Evolutionary conservation across 225 moss, liverwort and hornwort species (phyloP).

Genomic region (Anthoceros angustus): DNA sequence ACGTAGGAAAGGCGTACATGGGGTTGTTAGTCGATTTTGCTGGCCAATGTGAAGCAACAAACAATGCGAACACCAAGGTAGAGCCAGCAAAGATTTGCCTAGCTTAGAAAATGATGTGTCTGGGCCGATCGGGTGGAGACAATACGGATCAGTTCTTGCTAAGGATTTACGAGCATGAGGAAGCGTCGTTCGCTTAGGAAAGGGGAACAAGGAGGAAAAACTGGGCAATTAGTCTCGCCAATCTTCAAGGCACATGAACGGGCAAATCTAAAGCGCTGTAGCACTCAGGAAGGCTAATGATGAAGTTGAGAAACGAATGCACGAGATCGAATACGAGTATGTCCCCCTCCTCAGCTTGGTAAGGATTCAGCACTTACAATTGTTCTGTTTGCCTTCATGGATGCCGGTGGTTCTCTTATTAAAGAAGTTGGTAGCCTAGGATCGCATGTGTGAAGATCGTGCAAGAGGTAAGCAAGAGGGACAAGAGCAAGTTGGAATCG

Average conservation of each 20-base stretch:
- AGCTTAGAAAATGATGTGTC: background rate
- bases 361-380: background rate
- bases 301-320: slow-evolving; percentile 6
- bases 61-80: background rate
- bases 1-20: slow-evolving; percentile 25
- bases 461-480: no score
- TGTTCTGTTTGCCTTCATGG: no score
- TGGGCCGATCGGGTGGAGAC: slow-evolving; percentile 31
- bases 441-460: no score
- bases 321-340: slow-evolving; percentile 3
- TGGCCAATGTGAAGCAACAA: slow-evolving; percentile 14
- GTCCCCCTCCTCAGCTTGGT: background rate
- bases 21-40: slow-evolving; percentile 20
- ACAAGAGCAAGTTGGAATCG: no score
- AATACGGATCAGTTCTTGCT: slow-evolving; percentile 35
- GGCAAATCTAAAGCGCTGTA: background rate
- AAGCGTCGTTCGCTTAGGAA: slow-evolving; percentile 19
- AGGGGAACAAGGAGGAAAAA: slow-evolving; percentile 13
- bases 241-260: slow-evolving; percentile 5
- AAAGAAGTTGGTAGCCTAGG: no score
- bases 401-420: no score
- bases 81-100: background rate
- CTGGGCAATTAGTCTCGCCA: slow-evolving; percentile 9
- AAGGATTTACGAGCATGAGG: slow-evolving; percentile 17
- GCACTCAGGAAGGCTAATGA: background rate